A percentile compares a stretch with the other conserved stretches of the same genome.
Conservation (phyloP, 495 filamentous ascomycete genomes). For the Talaromyces thailandensis region DNA sequence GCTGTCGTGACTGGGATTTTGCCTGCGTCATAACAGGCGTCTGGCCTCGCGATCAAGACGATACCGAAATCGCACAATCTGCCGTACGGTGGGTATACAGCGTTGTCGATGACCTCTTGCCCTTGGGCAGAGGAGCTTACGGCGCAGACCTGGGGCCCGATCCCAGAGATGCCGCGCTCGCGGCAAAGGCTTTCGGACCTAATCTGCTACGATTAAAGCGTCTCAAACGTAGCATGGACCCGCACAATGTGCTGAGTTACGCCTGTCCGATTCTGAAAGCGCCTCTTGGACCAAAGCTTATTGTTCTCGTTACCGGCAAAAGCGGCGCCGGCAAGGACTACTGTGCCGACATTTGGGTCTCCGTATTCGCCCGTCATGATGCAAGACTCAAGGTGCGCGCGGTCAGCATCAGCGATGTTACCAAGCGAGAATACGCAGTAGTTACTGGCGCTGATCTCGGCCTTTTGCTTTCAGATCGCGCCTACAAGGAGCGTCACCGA, state of each 20-base stretch:
- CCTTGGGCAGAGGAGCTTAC: conserved; percentile 46
- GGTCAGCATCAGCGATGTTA: conserved; percentile 52
- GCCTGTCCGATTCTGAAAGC: conserved; percentile 41
- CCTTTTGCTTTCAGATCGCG: conserved; percentile 42
- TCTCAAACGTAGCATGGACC: conserved; percentile 46
- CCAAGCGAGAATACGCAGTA: conserved; percentile 49
- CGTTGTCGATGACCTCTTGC: conserved; percentile 35
- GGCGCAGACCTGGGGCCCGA: conserved; percentile 56
- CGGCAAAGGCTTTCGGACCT: conserved; percentile 46
- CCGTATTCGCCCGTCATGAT: conserved; percentile 22
- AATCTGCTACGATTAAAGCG: conserved; percentile 41
- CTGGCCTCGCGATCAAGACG: conserved; percentile 49
- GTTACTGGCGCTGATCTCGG: conserved; percentile 40
- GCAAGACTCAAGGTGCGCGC: conserved; percentile 30
- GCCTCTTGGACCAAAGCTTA: conserved; percentile 35
- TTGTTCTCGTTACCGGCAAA: conserved; percentile 53
- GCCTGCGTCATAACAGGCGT: conserved; percentile 57
- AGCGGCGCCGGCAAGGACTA: conserved; percentile 53
- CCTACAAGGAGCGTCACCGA: conserved; percentile 56
- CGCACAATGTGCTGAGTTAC: conserved; percentile 43
- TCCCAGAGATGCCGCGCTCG: conserved; percentile 45
- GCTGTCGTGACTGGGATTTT: conserved; percentile 56
- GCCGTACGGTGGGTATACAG: conserved; percentile 50
- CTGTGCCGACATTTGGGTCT: conserved; percentile 47
- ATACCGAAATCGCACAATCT: conserved; percentile 30